Conservation (phyloP, 129 eudicot genomes). For the Ambrosia trifida region DNA sequence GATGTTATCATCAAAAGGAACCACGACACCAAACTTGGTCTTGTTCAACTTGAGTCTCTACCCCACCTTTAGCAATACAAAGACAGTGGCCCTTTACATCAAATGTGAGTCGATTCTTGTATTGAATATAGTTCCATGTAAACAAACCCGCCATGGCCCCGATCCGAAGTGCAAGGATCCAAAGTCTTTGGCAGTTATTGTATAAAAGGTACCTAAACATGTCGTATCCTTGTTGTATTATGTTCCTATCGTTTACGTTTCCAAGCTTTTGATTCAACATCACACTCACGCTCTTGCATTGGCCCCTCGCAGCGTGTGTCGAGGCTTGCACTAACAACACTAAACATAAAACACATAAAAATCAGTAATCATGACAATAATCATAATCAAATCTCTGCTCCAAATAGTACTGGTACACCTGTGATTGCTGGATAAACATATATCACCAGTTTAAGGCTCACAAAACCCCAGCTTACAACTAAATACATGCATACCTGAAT, state of each 20-base stretch:
- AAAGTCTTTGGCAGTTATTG: conserved; percentile 9
- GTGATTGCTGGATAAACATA: no score
- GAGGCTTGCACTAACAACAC: conserved; percentile 6
- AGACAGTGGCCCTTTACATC: conserved; percentile 14
- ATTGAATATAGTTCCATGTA: conserved; percentile 5
- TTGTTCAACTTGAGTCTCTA: conserved; percentile 10
- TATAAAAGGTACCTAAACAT: background rate
- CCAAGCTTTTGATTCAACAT: conserved; percentile 15
- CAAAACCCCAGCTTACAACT: no score
- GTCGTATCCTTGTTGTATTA: conserved; percentile 1
- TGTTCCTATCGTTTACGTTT: background rate
- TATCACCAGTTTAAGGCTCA: no score
- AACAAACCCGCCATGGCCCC: conserved; percentile 7
- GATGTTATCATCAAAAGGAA: conserved; percentile 7
- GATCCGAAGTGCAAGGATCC: background rate
- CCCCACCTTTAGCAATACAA: background rate
- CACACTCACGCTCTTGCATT: conserved; percentile 11
- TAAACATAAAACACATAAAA: no score
- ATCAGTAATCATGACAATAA: no score
- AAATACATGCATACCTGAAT: no score
- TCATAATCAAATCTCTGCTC: no score
- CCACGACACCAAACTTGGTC: conserved; percentile 11
- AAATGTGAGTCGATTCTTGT: background rate
- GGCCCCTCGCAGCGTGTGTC: background rate
- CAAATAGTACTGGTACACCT: no score